phyloP scores from a whole-genome alignment of 2,329 filamentous ascomycete species.

The Parafenestella ontariensis region DNA sequence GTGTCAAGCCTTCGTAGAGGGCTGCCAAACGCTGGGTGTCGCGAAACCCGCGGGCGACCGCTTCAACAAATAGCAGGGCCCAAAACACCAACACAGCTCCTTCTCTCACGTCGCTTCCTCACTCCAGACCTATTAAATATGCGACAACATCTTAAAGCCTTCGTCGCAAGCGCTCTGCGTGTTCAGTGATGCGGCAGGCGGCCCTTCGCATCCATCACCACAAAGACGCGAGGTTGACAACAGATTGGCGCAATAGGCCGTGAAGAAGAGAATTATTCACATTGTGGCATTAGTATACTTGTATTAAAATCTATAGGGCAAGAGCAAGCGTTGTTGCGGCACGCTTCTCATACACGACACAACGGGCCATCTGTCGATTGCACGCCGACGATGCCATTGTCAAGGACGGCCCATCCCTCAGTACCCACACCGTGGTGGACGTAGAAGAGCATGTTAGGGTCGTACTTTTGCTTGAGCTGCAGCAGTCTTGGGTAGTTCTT shows the following conservation, averaged over 20 bases:
- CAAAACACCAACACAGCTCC: too few relatives aligned
- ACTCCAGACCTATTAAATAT: not conserved
- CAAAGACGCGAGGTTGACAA: too few relatives aligned
- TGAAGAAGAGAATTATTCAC: not conserved
- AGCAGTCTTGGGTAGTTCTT: constrained; percentile 35
- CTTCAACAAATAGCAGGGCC: not conserved
- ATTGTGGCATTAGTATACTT: not conserved
- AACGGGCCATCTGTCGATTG: constrained; percentile 40
- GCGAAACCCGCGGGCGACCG: not conserved
- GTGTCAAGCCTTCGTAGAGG: not conserved
- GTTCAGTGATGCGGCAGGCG: constrained; percentile 1
- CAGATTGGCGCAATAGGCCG: not conserved
- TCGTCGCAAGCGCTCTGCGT: constrained; percentile 4
- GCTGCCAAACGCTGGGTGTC: not conserved
- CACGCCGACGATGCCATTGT: constrained; percentile 37
- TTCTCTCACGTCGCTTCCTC: not conserved
- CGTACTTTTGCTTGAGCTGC: constrained; percentile 38
- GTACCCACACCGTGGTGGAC: constrained; percentile 41
- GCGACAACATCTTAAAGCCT: not conserved
- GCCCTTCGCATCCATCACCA: not conserved
- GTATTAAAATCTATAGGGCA: constrained; percentile 9
- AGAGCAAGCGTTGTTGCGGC: not conserved
- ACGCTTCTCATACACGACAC: constrained; percentile 24
- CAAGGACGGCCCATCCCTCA: constrained; percentile 39
- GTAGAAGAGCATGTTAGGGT: constrained; percentile 44